A percentile compares a stretch with the other conserved stretches of the same genome.
Conservation (phyloP, 169 alveolate species). For the Plasmodium relictum region DNA sequence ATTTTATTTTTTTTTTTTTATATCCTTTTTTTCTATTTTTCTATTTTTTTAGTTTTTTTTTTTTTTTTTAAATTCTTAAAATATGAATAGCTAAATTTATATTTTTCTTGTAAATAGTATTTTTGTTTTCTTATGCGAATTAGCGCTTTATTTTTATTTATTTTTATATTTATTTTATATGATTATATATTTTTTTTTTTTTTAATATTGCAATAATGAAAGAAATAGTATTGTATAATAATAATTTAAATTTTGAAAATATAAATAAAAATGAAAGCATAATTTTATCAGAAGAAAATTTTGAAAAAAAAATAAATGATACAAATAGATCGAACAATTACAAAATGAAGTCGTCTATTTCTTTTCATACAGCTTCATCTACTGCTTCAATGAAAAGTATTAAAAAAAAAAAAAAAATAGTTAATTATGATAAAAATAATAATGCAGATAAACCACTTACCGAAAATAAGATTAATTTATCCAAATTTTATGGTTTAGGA, state of each 20-base stretch:
- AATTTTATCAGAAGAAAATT: neutral
- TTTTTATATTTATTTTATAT: no score
- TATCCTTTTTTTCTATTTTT: no score
- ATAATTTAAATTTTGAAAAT: neutral
- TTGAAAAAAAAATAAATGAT: neutral
- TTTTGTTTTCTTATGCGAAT: no score
- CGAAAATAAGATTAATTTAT: neutral
- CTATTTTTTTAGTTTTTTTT: no score
- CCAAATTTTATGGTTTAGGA: neutral
- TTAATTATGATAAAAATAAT: neutral
- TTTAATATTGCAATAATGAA: no score
- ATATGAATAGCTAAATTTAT: no score
- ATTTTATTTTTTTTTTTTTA: no score
- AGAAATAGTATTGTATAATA: neutral
- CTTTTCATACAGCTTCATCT: slow-evolving; percentile 5
- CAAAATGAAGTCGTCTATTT: neutral
- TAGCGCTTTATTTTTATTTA: no score
- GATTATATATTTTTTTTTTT: no score
- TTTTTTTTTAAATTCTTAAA: no score
- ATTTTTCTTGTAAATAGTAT: no score
- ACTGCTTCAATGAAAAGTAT: slow-evolving; percentile 1
- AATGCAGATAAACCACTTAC: neutral
- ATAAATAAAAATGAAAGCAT: neutral
- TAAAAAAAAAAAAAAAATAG: neutral
- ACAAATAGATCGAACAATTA: no score